A percentile compares a stretch with the other conserved stretches of the same genome.
Conservation (phyloP, 305 asterid genomes). For the Fraxinus baroniana region DNA sequence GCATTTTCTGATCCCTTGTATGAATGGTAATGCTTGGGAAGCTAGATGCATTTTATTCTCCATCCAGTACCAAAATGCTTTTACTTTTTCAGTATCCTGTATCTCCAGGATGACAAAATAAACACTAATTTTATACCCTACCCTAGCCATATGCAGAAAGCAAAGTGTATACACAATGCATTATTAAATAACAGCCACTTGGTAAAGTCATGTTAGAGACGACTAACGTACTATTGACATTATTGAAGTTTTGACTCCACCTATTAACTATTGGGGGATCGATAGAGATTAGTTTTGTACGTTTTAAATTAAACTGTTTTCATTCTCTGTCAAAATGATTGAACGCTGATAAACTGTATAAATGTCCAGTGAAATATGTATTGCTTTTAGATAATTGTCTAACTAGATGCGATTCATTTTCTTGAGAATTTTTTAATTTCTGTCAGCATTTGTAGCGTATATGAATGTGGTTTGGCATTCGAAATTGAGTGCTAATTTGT, state of each 20-base stretch:
- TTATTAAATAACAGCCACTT: slow-evolving; percentile 5
- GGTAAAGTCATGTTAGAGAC: slow-evolving; percentile 4
- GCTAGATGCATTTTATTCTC: not conserved
- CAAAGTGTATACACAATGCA: slow-evolving; percentile 4
- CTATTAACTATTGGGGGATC: not conserved
- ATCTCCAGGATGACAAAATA: not conserved
- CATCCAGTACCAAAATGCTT: not conserved
- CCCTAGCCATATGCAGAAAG: not conserved
- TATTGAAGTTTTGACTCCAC: slow-evolving; percentile 4
- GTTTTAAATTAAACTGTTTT: not conserved
- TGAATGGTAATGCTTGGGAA: not conserved
- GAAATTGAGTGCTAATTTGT: slow-evolving; percentile 19
- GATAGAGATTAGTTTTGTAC: not conserved
- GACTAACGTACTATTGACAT: not conserved
- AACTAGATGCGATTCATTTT: slow-evolving; percentile 10
- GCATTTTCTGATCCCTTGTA: not conserved
- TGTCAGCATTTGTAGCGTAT: slow-evolving; percentile 9
- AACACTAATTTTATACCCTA: not conserved
- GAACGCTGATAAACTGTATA: not conserved
- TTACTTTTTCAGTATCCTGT: not conserved
- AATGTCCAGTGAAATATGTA: slow-evolving; percentile 3
- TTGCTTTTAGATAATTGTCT: slow-evolving; percentile 10
- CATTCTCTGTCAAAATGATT: not conserved
- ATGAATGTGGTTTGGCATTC: slow-evolving; percentile 5
- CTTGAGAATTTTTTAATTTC: slow-evolving; percentile 12